Evolutionary conservation across 805 yeast species (phyloP).

Genomic region (Candida lessepsii): DNA sequence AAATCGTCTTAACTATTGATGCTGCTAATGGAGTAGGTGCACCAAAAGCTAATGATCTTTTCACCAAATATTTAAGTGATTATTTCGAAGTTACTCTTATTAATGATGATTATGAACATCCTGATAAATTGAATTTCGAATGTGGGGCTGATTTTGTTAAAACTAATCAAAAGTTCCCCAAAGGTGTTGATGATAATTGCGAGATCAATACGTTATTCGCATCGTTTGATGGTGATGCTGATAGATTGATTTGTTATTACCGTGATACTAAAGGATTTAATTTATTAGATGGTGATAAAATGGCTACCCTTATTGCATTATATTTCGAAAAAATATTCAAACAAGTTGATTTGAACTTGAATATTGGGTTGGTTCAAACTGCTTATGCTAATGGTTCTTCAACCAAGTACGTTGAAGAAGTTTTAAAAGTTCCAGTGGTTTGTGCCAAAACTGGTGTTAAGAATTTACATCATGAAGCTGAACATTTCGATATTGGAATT

Average conservation of each 20-base stretch:
- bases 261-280: constrained; percentile 43
- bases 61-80: constrained; percentile 38
- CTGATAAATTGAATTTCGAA: constrained; percentile 61
- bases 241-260: constrained; percentile 83
- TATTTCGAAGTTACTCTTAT: constrained; percentile 44
- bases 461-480: constrained; percentile 91
- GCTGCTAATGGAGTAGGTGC: constrained; percentile 98
- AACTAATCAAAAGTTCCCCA: constrained; percentile 78
- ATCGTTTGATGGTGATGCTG: constrained; percentile 97
- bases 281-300: constrained; percentile 88
- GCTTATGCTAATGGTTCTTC: constrained; percentile 97
- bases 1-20: constrained; percentile 64
- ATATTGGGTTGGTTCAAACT: constrained; percentile 89
- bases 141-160: constrained; percentile 98
- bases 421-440: constrained; percentile 70
- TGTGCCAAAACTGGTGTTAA: constrained; percentile 97
- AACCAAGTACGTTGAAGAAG: constrained; percentile 63
- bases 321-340: constrained; percentile 55
- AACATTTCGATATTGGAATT: constrained; percentile 81
- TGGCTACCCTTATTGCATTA: constrained; percentile 78
- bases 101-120: constrained; percentile 54
- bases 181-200: constrained; percentile 44
- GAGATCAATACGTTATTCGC: constrained; percentile 55
- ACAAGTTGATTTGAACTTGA: constrained; percentile 44
- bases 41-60: constrained; percentile 56